phyloP scores from a whole-genome alignment of 257 asterid genomes.

The Nicotiana noctiflora region DNA sequence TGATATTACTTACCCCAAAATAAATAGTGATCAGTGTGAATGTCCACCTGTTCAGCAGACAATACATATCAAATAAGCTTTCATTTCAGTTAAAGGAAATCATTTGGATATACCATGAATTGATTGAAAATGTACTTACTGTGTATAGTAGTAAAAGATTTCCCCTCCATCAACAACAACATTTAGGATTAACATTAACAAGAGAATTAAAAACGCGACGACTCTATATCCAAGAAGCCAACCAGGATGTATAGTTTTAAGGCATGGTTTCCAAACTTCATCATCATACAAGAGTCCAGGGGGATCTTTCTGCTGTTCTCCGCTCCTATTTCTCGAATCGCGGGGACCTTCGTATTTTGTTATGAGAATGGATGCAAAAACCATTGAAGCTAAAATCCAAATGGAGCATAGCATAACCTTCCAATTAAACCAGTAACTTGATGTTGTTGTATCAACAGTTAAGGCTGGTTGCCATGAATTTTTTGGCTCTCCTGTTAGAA shows the following conservation, averaged over 20 bases:
- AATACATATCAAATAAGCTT: not conserved
- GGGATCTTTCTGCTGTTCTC: no score
- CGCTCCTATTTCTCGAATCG: no score
- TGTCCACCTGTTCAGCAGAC: slow-evolving; percentile 63
- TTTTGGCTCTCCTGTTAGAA: slow-evolving; percentile 69
- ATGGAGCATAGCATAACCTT: slow-evolving; percentile 61
- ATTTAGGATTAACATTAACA: no score
- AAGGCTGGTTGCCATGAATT: slow-evolving; percentile 77
- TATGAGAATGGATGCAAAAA: slow-evolving; percentile 60
- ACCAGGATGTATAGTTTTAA: no score
- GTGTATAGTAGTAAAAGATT: slow-evolving; percentile 79
- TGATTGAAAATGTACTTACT: slow-evolving; percentile 40
- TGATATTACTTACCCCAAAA: slow-evolving; percentile 58
- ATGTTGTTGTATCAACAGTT: slow-evolving; percentile 64
- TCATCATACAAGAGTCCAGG: no score
- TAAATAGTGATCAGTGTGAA: slow-evolving; percentile 68
- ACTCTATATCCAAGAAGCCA: no score
- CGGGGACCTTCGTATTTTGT: slow-evolving; percentile 54
- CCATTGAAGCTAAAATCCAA: slow-evolving; percentile 59
- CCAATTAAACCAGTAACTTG: slow-evolving; percentile 91
- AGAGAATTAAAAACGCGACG: no score
- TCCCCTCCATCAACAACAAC: slow-evolving; percentile 70
- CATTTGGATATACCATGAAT: not conserved
- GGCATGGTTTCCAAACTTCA: no score
- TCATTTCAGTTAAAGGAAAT: no score